Percentiles rank a stretch among this genome's conserved stretches.
phyloP scores from a whole-genome alignment of 192 early-diverging fungal species.

The Backusella tarrabulga region DNA sequence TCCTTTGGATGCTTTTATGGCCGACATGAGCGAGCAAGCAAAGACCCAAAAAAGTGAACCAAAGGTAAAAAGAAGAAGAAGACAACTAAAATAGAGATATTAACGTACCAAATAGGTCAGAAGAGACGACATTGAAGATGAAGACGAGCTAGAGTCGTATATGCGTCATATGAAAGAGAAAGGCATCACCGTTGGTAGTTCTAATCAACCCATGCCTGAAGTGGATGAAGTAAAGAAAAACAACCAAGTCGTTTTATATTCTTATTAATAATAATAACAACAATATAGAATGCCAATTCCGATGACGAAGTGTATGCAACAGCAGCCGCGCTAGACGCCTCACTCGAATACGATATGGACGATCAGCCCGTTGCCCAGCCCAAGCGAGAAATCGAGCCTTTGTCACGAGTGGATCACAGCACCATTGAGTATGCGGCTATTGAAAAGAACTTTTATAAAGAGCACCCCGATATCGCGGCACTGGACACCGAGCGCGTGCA shows the following conservation, averaged over 20 bases:
- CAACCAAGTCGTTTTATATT: slow-evolving; percentile 15
- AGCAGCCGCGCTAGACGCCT: slow-evolving; percentile 63
- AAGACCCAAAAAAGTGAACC: slow-evolving; percentile 44
- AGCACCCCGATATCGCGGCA: slow-evolving; percentile 71
- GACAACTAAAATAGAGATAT: slow-evolving; percentile 21
- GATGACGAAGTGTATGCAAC: slow-evolving; percentile 87
- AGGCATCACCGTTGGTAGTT: slow-evolving; percentile 70
- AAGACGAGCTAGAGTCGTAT: slow-evolving; percentile 75
- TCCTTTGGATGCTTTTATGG: slow-evolving; percentile 86
- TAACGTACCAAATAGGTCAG: slow-evolving; percentile 34
- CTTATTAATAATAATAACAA: background rate
- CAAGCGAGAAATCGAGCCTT: slow-evolving; percentile 59
- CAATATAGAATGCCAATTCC: slow-evolving; percentile 50
- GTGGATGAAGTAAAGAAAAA: slow-evolving; percentile 40
- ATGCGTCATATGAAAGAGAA: slow-evolving; percentile 74
- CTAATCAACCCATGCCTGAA: slow-evolving; percentile 34
- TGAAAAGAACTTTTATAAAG: slow-evolving; percentile 78
- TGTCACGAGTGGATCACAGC: slow-evolving; percentile 65
- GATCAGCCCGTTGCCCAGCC: slow-evolving; percentile 29
- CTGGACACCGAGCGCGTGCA: slow-evolving; percentile 53
- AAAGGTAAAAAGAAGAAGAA: slow-evolving; percentile 24
- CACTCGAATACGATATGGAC: slow-evolving; percentile 35
- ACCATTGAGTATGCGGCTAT: slow-evolving; percentile 65
- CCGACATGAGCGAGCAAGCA: slow-evolving; percentile 59
- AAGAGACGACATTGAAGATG: slow-evolving; percentile 71